Base-by-base conservation (phyloP, 2,329 filamentous ascomycete species). In the Aspergillus pseudonomiae region DNA sequence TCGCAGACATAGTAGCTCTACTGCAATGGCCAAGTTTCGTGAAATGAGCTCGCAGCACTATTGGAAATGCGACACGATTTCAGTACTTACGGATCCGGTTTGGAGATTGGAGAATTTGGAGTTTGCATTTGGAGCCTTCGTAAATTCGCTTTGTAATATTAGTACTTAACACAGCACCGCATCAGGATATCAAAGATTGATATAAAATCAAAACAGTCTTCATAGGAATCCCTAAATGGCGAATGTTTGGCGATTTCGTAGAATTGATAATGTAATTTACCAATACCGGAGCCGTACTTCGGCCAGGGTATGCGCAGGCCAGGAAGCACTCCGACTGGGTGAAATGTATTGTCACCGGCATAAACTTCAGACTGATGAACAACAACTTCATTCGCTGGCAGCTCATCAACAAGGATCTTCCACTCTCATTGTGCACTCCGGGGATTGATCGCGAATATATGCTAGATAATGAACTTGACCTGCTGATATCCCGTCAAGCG, bases 41-140 rank as follows among this genome's bases (percentile, higher is more conserved):
- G 46, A 36, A 46, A 21, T 16, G 24, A 52, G n/a, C 48, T 34
- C 26, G 26, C 26, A 48, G 12, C 57, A 11, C 14, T 32, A 16
- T 62, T 60, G 34, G 48, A 36, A 55, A 60, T 45, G 59, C 48
- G 54, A 57, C 59, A 61, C 45, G 55, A 59, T 55, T 46, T 61
- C 30, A 60, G 59, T 57, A 52, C 58, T 64, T 43, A 63, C 63
- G 62, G 59, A 65, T 65, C 56, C 48, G 63, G 60, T 55, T 63
- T 60, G 60, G 63, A 62, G 65, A 67, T 63, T 61, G 68, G 68
- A 68, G 63, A 62, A 64, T 66, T 65, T 56, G 68, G 67, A 67
- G 67, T 70, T 66, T 58, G 32, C 46, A 50, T 46, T 57, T 53
- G 53, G 60, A 61, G 50, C 43, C 50, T 46, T 56, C 66, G 63